Percentiles rank a stretch among this genome's conserved stretches.
Conservation (phyloP, 2,329 filamentous ascomycete species). For the Verticillium isaacii region DNA sequence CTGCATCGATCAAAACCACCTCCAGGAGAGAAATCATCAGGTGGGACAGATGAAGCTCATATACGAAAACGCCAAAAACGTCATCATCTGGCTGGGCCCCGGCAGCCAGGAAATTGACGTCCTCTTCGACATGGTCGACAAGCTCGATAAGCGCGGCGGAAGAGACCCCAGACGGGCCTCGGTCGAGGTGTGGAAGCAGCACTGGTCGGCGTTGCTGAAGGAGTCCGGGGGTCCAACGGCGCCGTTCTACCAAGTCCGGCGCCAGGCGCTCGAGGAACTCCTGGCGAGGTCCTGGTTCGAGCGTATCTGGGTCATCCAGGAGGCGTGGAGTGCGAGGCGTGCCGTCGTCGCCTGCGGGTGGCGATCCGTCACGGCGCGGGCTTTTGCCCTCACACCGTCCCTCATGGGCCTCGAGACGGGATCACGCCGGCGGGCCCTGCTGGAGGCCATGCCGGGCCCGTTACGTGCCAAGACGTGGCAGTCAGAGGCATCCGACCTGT, state of each 20-base stretch:
- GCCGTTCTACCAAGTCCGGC: not conserved
- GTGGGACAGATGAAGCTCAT: conserved; percentile 8
- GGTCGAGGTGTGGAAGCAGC: not conserved
- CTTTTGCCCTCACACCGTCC: not conserved
- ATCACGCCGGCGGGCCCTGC: not conserved
- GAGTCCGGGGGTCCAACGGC: not conserved
- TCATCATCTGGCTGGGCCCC: conserved; percentile 7
- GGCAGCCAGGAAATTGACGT: not conserved
- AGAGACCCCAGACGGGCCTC: not conserved
- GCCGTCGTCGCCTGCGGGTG: not conserved
- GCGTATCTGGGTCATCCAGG: conserved; percentile 6
- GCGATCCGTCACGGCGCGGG: not conserved
- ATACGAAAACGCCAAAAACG: not conserved
- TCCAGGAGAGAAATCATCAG: conserved; percentile 1
- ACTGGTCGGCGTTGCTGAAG: not conserved
- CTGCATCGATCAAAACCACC: conserved; percentile 8
- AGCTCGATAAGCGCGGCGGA: not conserved
- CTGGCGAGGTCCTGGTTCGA: not conserved
- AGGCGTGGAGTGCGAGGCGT: not conserved
- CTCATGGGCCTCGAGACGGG: not conserved
- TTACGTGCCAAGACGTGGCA: not conserved
- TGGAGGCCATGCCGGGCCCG: conserved; percentile 2
- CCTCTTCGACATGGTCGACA: not conserved
- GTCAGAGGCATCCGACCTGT: not conserved
- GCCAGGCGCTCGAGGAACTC: not conserved